A percentile compares a stretch with the other conserved stretches of the same genome.
Conservation (phyloP, 306 rosid species). For the Cicer arietinum region DNA sequence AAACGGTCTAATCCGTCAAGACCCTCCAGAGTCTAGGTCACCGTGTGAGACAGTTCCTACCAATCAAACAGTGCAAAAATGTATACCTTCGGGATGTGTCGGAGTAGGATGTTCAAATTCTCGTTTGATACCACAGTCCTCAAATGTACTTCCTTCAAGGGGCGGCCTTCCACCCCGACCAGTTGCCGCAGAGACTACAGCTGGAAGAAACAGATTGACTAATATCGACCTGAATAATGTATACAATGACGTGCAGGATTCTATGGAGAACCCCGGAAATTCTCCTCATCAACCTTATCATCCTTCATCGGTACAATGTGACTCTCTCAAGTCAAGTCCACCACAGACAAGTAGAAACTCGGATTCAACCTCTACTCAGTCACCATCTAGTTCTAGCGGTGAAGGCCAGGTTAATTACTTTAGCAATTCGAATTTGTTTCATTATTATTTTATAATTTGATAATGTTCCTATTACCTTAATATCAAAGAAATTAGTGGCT, state of each 20-base stretch:
- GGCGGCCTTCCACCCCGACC: slow-evolving; percentile 49
- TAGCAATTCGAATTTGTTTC: slow-evolving; percentile 32
- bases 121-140: slow-evolving; percentile 45
- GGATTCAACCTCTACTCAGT: slow-evolving; percentile 68
- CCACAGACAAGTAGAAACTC: slow-evolving; percentile 76
- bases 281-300: slow-evolving; percentile 44
- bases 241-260: slow-evolving; percentile 59
- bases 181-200: slow-evolving; percentile 45
- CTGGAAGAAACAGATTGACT: slow-evolving; percentile 53
- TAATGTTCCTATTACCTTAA: neutral
- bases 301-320: slow-evolving; percentile 50
- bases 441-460: slow-evolving; percentile 9
- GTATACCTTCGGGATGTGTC: slow-evolving; percentile 47
- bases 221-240: slow-evolving; percentile 69
- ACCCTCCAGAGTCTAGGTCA: slow-evolving; percentile 44
- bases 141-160: slow-evolving; percentile 43
- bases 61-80: slow-evolving; percentile 47
- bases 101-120: slow-evolving; percentile 48
- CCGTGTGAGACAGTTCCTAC: slow-evolving; percentile 45
- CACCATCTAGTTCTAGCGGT: slow-evolving; percentile 79
- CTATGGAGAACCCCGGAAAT: slow-evolving; percentile 48
- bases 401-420: slow-evolving; percentile 69
- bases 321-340: slow-evolving; percentile 64
- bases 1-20: slow-evolving; percentile 37
- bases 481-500: slow-evolving; percentile 5